Evolutionary conservation across 2,329 filamentous ascomycete species (phyloP).

Genomic region (Aureobasidium sp.): DNA sequence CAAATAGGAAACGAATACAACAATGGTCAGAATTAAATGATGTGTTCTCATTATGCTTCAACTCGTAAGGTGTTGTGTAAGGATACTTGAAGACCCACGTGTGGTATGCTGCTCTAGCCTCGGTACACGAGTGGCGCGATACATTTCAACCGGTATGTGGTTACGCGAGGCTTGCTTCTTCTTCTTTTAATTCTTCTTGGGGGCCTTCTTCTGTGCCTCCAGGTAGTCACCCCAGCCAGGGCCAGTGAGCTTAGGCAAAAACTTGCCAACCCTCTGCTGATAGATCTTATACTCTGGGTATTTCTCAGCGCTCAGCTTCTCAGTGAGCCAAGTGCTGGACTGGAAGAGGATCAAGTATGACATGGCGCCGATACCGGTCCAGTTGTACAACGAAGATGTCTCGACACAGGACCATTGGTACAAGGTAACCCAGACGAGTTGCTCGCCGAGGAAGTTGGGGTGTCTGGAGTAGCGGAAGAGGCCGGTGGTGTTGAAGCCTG

Average conservation of each 20-base stretch:
- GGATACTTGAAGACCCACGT: not conserved
- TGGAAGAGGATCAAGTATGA: slow-evolving; percentile 76
- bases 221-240: slow-evolving; percentile 27
- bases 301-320: slow-evolving; percentile 69
- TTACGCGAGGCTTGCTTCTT: not conserved
- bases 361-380: slow-evolving; percentile 63
- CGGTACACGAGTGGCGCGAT: not conserved
- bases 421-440: slow-evolving; percentile 77
- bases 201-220: slow-evolving; percentile 16
- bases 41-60: slow-evolving; percentile 1
- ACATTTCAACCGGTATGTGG: not conserved
- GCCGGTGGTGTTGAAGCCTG: slow-evolving; percentile 77
- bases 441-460: slow-evolving; percentile 91
- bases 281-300: slow-evolving; percentile 85
- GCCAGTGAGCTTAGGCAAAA: slow-evolving; percentile 54
- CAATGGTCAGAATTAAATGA: not conserved
- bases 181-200: slow-evolving; percentile 4
- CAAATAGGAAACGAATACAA: not conserved
- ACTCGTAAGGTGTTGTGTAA: not conserved
- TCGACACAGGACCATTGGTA: slow-evolving; percentile 83
- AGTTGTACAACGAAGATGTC: slow-evolving; percentile 64
- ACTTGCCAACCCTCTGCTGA: slow-evolving; percentile 72
- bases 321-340: slow-evolving; percentile 79
- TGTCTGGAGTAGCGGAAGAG: slow-evolving; percentile 85
- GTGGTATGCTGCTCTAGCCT: not conserved